These are phyloP conservation scores for Mycena vulgaris DNA, from an alignment of 768 basidiomycete genomes.

Conservation along the genomic window DNA sequence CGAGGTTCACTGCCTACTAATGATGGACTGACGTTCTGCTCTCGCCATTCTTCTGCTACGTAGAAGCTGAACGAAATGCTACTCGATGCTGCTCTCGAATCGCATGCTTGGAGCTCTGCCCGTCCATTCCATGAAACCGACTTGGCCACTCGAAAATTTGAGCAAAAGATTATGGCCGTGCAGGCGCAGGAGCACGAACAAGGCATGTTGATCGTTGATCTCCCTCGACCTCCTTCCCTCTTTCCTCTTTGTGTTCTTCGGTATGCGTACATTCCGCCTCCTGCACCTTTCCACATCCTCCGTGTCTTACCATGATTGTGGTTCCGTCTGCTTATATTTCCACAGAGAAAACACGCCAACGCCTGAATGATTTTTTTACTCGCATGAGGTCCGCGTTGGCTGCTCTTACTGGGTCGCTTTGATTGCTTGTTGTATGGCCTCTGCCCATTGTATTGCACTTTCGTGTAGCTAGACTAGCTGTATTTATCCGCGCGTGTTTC, in stretches of 20 bases:
- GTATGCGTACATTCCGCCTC: constrained; percentile 30
- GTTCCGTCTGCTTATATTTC: constrained; percentile 1
- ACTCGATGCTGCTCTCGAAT: constrained; percentile 50
- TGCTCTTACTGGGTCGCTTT: constrained; percentile 43
- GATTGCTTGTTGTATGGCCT: background rate
- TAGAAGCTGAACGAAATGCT: constrained; percentile 53
- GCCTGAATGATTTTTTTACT: constrained; percentile 46
- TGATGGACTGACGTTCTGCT: constrained; percentile 21
- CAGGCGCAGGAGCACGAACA: constrained; percentile 51
- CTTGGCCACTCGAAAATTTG: constrained; percentile 43
- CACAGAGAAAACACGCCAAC: constrained; percentile 49
- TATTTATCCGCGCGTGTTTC: too few species aligned
- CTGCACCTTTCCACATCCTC: background rate
- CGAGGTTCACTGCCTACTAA: background rate
- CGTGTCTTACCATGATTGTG: background rate
- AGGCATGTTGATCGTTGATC: too few species aligned
- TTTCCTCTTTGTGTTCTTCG: constrained; percentile 17
- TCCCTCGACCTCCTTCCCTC: constrained; percentile 22
- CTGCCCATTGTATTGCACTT: background rate
- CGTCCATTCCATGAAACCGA: constrained; percentile 51
- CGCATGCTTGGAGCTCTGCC: constrained; percentile 55
- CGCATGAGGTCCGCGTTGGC: constrained; percentile 53
- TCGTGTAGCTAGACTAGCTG: background rate
- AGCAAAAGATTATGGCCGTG: constrained; percentile 46
- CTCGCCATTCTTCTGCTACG: constrained; percentile 9